Evolutionary conservation across 306 rosid genomes (phyloP).

Genomic region (Trifolium repens): DNA sequence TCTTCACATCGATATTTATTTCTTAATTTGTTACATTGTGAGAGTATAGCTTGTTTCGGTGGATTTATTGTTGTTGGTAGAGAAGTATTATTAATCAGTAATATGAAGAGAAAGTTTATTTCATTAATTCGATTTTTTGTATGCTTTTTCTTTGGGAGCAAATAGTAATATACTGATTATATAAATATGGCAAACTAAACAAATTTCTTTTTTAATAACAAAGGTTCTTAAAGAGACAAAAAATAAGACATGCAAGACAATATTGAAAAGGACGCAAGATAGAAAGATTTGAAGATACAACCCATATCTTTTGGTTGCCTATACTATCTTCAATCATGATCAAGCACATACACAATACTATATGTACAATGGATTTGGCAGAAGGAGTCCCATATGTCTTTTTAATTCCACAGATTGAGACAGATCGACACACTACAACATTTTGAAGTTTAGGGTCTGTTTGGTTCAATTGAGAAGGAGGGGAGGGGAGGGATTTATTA

Average conservation of each 20-base stretch:
- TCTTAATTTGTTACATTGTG: no score
- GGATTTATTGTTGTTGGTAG: no score
- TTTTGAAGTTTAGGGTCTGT: no score
- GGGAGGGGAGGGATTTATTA: no score
- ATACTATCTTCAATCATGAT: neutral
- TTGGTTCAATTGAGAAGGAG: no score
- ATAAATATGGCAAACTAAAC: slow-evolving; percentile 1
- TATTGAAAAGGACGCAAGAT: slow-evolving; percentile 51
- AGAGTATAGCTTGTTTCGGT: no score
- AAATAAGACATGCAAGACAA: slow-evolving; percentile 35
- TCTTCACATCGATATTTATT: no score
- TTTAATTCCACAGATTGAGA: slow-evolving; percentile 19
- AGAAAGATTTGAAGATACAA: slow-evolving; percentile 32
- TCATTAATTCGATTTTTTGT: slow-evolving; percentile 1
- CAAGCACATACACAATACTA: neutral
- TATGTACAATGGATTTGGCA: slow-evolving; percentile 18
- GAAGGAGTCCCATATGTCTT: slow-evolving; percentile 16
- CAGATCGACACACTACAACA: no score
- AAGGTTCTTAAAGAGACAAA: neutral
- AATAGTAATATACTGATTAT: slow-evolving; percentile 12
- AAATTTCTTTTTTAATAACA: neutral
- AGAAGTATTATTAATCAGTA: neutral
- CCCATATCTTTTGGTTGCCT: slow-evolving; percentile 3
- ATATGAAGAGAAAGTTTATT: neutral
- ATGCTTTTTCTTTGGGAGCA: neutral